Percentiles rank a stretch among this genome's conserved stretches.
These are phyloP conservation scores for Alternaria burnsii DNA, from an alignment of 2,329 filamentous ascomycete species.

Conservation along the genomic window DNA sequence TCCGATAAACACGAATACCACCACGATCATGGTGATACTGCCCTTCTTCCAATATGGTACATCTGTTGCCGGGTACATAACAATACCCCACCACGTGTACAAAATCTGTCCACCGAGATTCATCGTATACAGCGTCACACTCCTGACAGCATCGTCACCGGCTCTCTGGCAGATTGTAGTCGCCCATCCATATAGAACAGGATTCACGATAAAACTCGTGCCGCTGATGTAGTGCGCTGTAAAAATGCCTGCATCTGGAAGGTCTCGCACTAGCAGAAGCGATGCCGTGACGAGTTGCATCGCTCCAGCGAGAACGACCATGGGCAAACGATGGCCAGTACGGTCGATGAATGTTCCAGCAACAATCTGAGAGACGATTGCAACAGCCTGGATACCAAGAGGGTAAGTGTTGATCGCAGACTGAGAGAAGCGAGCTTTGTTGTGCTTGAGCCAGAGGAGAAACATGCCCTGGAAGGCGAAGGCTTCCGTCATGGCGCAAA, in stretches of 20 bases:
- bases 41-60: conserved; percentile 55
- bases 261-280: conserved; percentile 42
- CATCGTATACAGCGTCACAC: conserved; percentile 53
- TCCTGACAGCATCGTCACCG: conserved; percentile 53
- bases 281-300: conserved; percentile 46
- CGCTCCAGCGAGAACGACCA: conserved; percentile 40
- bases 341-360: conserved; percentile 50
- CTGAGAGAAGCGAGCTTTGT: conserved; percentile 41
- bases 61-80: conserved; percentile 53
- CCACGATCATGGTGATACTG: conserved; percentile 47
- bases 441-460: conserved; percentile 30
- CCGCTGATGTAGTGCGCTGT: conserved; percentile 50
- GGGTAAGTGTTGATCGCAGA: conserved; percentile 66
- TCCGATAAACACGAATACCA: conserved; percentile 27
- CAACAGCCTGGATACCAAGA: conserved; percentile 64
- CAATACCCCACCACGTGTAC: conserved; percentile 58
- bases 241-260: conserved; percentile 45
- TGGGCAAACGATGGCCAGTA: conserved; percentile 44
- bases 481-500: conserved; percentile 46
- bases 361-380: conserved; percentile 58
- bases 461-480: conserved; percentile 36
- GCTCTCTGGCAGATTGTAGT: conserved; percentile 47
- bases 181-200: conserved; percentile 51
- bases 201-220: conserved; percentile 51
- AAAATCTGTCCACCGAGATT: conserved; percentile 47